Evolutionary conservation across 2,329 filamentous ascomycete species (phyloP).

Genomic region (Cladosporium phlei): DNA sequence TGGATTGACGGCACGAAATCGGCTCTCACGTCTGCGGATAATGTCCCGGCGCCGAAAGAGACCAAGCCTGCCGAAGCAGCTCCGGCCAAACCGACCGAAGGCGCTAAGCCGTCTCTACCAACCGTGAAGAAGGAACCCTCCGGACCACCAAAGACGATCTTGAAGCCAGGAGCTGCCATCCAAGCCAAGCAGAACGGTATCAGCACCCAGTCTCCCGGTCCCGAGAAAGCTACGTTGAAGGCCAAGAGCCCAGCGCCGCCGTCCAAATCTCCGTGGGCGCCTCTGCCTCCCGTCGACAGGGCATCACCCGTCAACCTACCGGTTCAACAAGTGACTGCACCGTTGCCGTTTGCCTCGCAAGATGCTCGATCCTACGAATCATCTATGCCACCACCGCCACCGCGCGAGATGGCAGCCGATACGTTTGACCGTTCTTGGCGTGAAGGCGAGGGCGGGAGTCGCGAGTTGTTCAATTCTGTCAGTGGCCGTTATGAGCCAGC

Average conservation of each 20-base stretch:
- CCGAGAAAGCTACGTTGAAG: conserved; percentile 62
- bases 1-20: conserved; percentile 88
- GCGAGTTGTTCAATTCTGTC: conserved; percentile 91
- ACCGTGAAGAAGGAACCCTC: conserved; percentile 31
- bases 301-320: conserved; percentile 64
- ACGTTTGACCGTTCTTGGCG: conserved; percentile 87
- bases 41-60: conserved; percentile 18
- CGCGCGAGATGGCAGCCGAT: conserved; percentile 87
- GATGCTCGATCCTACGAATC: conserved; percentile 56
- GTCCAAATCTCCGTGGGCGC: conserved; percentile 86
- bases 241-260: conserved; percentile 68
- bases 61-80: conserved; percentile 19
- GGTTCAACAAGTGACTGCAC: conserved; percentile 36
- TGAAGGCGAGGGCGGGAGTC: conserved; percentile 59
- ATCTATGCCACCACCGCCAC: conserved; percentile 48
- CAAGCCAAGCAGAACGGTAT: conserved; percentile 32
- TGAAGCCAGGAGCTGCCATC: conserved; percentile 43
- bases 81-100: conserved; percentile 25
- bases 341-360: conserved; percentile 42
- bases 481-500: conserved; percentile 91
- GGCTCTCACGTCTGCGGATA: conserved; percentile 58
- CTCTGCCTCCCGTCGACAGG: conserved; percentile 78
- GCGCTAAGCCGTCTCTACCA: conserved; percentile 26
- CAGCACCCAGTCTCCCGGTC: conserved; percentile 30
- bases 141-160: conserved; percentile 43